Conservation (phyloP, 2,329 filamentous ascomycete species). For the Zymoseptoria crescenta region DNA sequence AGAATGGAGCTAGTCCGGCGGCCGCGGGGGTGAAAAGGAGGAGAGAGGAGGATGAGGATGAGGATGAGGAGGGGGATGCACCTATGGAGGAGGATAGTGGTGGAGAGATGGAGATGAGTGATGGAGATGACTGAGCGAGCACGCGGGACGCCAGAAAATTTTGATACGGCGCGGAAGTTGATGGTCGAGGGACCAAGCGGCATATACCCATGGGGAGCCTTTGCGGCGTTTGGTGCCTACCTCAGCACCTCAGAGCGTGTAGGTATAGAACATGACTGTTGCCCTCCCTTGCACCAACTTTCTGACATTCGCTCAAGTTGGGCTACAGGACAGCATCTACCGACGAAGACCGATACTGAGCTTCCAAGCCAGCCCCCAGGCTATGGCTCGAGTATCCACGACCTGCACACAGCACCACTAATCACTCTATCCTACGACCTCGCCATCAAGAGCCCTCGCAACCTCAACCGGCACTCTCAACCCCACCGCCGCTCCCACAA, state of each 20-base stretch:
- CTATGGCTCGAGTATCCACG: constrained; percentile 42
- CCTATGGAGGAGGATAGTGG: constrained; percentile 44
- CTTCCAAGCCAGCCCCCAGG: neutral
- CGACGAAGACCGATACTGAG: neutral
- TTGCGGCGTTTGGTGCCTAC: no score
- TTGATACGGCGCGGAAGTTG: neutral
- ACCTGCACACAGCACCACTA: constrained; percentile 35
- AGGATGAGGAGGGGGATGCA: constrained; percentile 33
- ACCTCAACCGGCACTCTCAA: constrained; percentile 40
- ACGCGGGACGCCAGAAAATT: neutral
- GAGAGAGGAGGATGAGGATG: constrained; percentile 32
- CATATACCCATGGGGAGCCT: no score
- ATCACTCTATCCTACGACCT: no score
- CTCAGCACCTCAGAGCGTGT: neutral
- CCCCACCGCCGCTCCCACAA: constrained; percentile 72
- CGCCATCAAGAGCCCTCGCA: constrained; percentile 5
- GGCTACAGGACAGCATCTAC: no score
- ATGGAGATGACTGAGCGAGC: constrained; percentile 53
- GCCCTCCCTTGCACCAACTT: no score
- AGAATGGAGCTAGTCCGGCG: constrained; percentile 44
- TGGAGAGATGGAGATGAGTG: constrained; percentile 59
- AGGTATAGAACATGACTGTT: neutral
- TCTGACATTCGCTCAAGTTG: no score
- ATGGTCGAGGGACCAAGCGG: neutral
- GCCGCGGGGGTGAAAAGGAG: constrained; percentile 47